Evolutionary conservation across 345 rosid species (phyloP).

Genomic region (Psidium guajava): DNA sequence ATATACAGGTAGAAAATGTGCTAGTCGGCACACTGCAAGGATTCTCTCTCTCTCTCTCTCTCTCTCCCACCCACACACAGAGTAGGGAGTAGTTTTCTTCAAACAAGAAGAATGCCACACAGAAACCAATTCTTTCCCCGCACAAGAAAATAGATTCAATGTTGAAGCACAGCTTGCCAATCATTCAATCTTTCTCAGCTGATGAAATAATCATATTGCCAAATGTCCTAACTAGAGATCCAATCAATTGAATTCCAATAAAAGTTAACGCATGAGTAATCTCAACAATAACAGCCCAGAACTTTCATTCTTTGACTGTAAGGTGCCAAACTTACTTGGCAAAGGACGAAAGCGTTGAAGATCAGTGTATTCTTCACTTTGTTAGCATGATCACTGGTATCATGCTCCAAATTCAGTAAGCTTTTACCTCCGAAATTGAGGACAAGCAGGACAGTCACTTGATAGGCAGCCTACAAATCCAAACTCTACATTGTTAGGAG

Average conservation of each 20-base stretch:
- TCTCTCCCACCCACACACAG: too few relatives aligned
- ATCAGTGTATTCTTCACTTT: conserved; percentile 74
- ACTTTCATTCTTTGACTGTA: neutral
- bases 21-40: neutral
- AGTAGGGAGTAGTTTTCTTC: neutral
- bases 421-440: conserved; percentile 64
- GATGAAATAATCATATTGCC: neutral
- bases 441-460: conserved; percentile 62
- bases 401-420: conserved; percentile 34
- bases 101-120: neutral
- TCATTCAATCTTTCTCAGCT: neutral
- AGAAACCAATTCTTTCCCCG: neutral
- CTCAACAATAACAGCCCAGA: neutral
- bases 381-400: conserved; percentile 20
- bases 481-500: neutral
- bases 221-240: neutral
- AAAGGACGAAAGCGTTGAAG: conserved; percentile 86
- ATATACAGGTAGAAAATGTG: neutral
- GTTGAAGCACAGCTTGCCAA: neutral
- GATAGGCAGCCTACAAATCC: conserved; percentile 62
- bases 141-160: neutral
- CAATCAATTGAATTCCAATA: neutral
- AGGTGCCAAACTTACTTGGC: conserved; percentile 51
- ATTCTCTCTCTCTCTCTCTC: neutral
- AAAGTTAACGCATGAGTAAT: neutral